A percentile compares a stretch with the other conserved stretches of the same genome.
These are phyloP conservation scores for Pseudocohnilembus persalinus DNA, from an alignment of 169 alveolate species.

Conservation along the genomic window DNA sequence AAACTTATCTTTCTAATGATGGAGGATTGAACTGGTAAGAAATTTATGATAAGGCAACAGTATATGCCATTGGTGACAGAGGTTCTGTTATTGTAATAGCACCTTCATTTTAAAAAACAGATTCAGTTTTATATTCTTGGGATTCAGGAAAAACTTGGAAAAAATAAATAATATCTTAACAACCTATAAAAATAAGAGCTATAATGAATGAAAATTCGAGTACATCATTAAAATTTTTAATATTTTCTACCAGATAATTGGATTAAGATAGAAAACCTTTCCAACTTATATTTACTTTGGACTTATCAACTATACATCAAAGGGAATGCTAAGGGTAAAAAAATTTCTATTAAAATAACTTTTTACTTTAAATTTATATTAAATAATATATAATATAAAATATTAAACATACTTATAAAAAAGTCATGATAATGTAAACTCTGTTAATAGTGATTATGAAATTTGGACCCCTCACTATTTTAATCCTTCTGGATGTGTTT, in stretches of 20 bases:
- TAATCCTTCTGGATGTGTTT: conserved; percentile 55
- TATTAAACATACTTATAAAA: too few species aligned
- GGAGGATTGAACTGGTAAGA: conserved; percentile 77
- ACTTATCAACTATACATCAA: conserved; percentile 57
- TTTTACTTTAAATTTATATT: conserved; percentile 42
- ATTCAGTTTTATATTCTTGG: conserved; percentile 50
- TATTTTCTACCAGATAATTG: conserved; percentile 46
- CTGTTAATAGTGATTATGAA: conserved; percentile 67
- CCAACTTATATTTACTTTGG: conserved; percentile 47
- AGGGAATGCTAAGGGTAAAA: conserved; percentile 58
- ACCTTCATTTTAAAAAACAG: conserved; percentile 33
- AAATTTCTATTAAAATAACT: conserved; percentile 30
- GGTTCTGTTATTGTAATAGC: conserved; percentile 71
- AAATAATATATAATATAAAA: too few species aligned
- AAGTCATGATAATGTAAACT: conserved; percentile 59
- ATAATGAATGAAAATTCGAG: conserved; percentile 72
- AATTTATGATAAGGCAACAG: conserved; percentile 59
- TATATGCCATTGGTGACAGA: conserved; percentile 72
- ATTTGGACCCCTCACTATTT: conserved; percentile 67
- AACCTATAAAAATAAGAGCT: conserved; percentile 43
- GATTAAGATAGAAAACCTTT: conserved; percentile 2
- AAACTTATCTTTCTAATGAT: conserved; percentile 69
- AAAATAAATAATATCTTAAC: conserved; percentile 3
- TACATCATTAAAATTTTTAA: conserved; percentile 54
- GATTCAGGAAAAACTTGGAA: conserved; percentile 74